Conservation (phyloP, 1,139 yeast genomes). For the Geotrichum aggregatum region DNA sequence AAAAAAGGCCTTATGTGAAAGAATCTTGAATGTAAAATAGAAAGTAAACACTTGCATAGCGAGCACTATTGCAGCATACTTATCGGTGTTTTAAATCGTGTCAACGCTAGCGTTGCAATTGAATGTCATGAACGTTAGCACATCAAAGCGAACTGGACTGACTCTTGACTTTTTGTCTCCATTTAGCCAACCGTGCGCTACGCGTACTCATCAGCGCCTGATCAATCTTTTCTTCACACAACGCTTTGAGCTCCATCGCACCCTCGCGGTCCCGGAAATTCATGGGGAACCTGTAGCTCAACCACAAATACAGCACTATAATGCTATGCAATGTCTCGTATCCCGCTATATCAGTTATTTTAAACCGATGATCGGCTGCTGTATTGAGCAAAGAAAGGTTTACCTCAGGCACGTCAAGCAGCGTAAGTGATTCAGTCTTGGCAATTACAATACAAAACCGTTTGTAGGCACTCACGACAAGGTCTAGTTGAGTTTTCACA, state of each 20-base stretch:
- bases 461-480: constrained; percentile 29
- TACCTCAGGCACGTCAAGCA: constrained; percentile 31
- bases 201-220: constrained; percentile 23
- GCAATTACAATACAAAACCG: constrained; percentile 35
- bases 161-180: constrained; percentile 10
- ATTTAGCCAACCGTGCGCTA: constrained; percentile 13
- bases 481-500: constrained; percentile 26
- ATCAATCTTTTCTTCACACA: constrained; percentile 36
- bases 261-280: constrained; percentile 72
- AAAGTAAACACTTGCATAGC: no score
- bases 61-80: neutral
- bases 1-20: no score
- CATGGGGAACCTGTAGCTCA: constrained; percentile 80
- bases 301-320: constrained; percentile 74
- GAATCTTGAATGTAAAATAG: no score
- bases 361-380: constrained; percentile 16
- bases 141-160: neutral
- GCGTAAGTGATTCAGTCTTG: constrained; percentile 29
- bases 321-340: constrained; percentile 69
- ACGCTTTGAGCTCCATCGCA: constrained; percentile 58
- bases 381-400: constrained; percentile 25
- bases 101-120: neutral
- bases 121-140: no score
- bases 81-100: neutral
- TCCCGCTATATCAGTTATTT: constrained; percentile 18